Percentiles rank a stretch among this genome's conserved stretches.
Evolutionary conservation across 495 filamentous ascomycete species (phyloP).

Genomic region (Bryoglossum gracile): DNA sequence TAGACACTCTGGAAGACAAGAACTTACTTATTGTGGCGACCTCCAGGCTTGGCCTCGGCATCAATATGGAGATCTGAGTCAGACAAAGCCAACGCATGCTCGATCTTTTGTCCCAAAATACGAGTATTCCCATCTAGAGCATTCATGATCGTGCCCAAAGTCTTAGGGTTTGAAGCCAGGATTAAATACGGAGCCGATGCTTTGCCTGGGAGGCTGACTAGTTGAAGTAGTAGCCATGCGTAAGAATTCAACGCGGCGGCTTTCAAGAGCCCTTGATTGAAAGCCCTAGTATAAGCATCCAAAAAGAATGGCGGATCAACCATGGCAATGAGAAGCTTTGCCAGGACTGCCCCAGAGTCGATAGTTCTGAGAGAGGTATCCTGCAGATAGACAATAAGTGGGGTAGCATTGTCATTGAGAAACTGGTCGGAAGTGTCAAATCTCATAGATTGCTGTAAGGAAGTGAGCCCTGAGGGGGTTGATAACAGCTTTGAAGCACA

Average conservation of each 20-base stretch:
- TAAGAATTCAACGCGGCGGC: slow-evolving; percentile 38
- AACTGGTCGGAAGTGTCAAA: not conserved
- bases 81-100: slow-evolving; percentile 10
- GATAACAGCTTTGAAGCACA: slow-evolving; percentile 46
- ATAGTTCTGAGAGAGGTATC: slow-evolving; percentile 43
- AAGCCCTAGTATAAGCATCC: slow-evolving; percentile 42
- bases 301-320: slow-evolving; percentile 54
- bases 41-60: slow-evolving; percentile 43
- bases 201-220: slow-evolving; percentile 38
- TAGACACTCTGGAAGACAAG: no score
- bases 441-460: not conserved
- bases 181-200: not conserved
- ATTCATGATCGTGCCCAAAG: not conserved
- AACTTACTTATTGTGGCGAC: slow-evolving; percentile 82
- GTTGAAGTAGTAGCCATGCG: slow-evolving; percentile 52
- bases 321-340: slow-evolving; percentile 44
- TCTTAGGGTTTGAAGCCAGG: not conserved
- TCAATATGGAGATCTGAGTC: not conserved
- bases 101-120: slow-evolving; percentile 3
- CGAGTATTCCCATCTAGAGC: not conserved
- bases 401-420: not conserved
- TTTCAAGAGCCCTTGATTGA: slow-evolving; percentile 31
- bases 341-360: slow-evolving; percentile 47
- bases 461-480: not conserved
- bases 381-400: slow-evolving; percentile 32